These are phyloP conservation scores for Sclerospora graminicola DNA, from an alignment of 352 stramenopile genomes.

Conservation along the genomic window DNA sequence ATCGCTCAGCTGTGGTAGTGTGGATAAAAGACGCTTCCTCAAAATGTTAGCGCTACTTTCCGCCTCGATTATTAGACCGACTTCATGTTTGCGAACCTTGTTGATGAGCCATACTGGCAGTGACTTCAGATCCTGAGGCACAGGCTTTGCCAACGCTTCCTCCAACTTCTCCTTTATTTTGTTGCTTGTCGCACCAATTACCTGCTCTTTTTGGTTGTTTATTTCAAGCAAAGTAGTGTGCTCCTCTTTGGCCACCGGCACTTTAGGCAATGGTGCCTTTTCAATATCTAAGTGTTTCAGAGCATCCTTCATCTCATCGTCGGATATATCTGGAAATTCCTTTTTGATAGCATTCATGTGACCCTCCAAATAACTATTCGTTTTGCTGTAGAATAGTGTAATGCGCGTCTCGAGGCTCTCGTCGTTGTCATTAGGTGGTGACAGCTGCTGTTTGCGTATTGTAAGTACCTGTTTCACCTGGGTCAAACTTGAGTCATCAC, in stretches of 20 bases:
- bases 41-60: conserved; percentile 34
- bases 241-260: conserved; percentile 5
- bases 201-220: conserved; percentile 7
- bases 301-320: conserved; percentile 20
- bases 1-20: conserved; percentile 62
- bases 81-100: conserved; percentile 55
- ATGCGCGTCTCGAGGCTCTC: conserved; percentile 44
- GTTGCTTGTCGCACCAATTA: background rate
- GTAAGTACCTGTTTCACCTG: conserved; percentile 34
- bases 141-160: conserved; percentile 40
- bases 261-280: conserved; percentile 20
- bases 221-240: conserved; percentile 7
- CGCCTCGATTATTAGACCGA: conserved; percentile 25
- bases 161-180: conserved; percentile 24
- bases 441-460: conserved; percentile 39
- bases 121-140: conserved; percentile 56
- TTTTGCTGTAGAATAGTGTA: conserved; percentile 23
- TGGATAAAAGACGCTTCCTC: conserved; percentile 36
- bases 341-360: conserved; percentile 17
- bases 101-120: conserved; percentile 68
- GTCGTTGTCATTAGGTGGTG: conserved; percentile 9
- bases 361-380: conserved; percentile 23
- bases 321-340: conserved; percentile 21
- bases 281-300: conserved; percentile 34
- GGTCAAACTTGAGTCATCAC: conserved; percentile 4